Percentiles rank a stretch among this genome's conserved stretches.
Evolutionary conservation across 2,329 filamentous ascomycete species (phyloP).

Genomic region (Colletotrichum noveboracense): DNA sequence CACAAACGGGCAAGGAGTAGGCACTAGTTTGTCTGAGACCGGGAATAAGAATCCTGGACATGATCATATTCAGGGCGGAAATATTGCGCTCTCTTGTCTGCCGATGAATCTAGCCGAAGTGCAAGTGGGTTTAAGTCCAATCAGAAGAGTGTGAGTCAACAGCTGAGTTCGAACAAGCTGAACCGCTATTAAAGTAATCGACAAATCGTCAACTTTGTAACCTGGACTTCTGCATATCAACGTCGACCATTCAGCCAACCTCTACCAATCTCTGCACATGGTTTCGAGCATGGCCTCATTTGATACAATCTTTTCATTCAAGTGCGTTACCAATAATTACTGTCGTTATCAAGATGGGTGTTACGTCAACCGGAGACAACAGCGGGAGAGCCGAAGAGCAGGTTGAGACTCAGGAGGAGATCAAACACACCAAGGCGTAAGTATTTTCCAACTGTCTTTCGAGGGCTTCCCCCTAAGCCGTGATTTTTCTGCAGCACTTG

Average conservation of each 20-base stretch:
- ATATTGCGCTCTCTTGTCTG: neutral
- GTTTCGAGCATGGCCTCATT: neutral
- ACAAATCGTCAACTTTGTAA: neutral
- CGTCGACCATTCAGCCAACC: neutral
- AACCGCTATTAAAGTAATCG: neutral
- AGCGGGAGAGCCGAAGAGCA: fast-evolving
- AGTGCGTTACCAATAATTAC: neutral
- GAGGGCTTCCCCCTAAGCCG: too few species aligned
- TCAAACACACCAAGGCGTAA: neutral
- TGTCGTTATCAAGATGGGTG: neutral
- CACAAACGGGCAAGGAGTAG: neutral
- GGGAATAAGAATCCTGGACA: neutral
- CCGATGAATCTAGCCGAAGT: neutral
- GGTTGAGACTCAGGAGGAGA: neutral
- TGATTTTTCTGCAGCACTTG: too few species aligned
- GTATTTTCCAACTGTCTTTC: neutral
- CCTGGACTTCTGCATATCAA: neutral
- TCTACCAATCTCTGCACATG: neutral
- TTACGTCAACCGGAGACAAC: neutral
- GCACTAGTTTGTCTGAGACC: neutral
- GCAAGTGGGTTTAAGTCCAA: neutral
- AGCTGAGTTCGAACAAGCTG: neutral
- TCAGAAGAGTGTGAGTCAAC: neutral
- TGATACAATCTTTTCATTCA: neutral
- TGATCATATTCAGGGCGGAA: neutral